phyloP scores from a whole-genome alignment of 495 filamentous ascomycete genomes.

The Lasiosphaeria hispida region DNA sequence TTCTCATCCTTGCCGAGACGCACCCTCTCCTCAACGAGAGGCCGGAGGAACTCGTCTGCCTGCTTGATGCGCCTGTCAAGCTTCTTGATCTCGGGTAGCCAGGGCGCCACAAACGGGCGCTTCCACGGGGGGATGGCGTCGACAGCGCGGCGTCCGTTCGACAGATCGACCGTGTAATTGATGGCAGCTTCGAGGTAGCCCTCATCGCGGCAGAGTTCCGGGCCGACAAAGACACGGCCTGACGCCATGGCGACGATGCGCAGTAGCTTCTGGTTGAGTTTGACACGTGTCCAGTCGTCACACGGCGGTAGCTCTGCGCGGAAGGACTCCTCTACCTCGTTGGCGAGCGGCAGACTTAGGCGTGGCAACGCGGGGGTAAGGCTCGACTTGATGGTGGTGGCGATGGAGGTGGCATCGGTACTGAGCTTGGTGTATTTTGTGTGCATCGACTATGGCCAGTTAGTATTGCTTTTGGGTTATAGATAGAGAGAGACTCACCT shows the following conservation, averaged over 20 bases:
- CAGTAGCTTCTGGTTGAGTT: constrained; percentile 38
- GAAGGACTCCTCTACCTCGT: constrained; percentile 28
- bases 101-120: constrained; percentile 30
- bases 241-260: constrained; percentile 57
- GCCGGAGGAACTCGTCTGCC: constrained; percentile 29
- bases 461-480: constrained; percentile 34
- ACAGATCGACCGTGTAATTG: constrained; percentile 54
- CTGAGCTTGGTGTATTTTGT: constrained; percentile 29
- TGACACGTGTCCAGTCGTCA: constrained; percentile 42
- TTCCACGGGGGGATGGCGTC: constrained; percentile 30
- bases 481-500: constrained; percentile 14
- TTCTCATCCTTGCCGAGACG: constrained; percentile 20
- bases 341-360: constrained; percentile 25
- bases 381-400: constrained; percentile 26
- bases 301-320: constrained; percentile 28
- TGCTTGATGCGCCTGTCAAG: constrained; percentile 26
- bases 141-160: constrained; percentile 31
- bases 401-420: constrained; percentile 12
- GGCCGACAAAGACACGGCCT: constrained; percentile 57
- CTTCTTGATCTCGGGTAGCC: constrained; percentile 32
- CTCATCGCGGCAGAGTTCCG: constrained; percentile 49
- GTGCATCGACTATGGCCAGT: constrained; percentile 36
- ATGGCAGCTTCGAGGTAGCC: constrained; percentile 58
- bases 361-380: constrained; percentile 28
- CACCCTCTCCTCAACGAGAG: constrained; percentile 28